Percentiles rank a stretch among this genome's conserved stretches.
Evolutionary conservation across 352 stramenopile genomes (phyloP).

Genomic region (Peronospora destructor): DNA sequence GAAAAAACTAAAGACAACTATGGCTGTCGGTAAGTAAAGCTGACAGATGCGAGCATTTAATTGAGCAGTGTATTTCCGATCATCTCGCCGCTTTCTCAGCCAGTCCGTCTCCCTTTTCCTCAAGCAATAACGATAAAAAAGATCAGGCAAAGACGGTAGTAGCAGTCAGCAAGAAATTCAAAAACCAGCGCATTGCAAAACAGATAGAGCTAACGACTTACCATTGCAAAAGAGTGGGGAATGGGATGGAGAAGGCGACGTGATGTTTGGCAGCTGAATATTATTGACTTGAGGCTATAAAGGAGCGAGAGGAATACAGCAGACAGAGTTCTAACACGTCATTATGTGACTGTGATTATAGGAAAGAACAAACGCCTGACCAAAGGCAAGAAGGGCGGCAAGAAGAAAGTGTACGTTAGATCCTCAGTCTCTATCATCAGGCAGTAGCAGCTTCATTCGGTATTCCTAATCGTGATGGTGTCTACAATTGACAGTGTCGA

Average conservation of each 20-base stretch:
- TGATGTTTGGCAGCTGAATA: background rate
- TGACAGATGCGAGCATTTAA: background rate
- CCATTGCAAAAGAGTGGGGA: background rate
- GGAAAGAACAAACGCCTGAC: conserved; percentile 90
- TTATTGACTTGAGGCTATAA: background rate
- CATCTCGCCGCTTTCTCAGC: conserved; percentile 8
- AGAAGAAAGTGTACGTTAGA: conserved; percentile 87
- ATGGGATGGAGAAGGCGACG: conserved; percentile 1
- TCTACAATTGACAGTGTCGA: conserved; percentile 73
- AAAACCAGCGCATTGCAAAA: conserved; percentile 1
- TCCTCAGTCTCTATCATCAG: background rate
- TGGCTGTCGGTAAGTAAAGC: conserved; percentile 72
- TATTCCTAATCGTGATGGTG: conserved; percentile 6
- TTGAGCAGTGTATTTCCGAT: conserved; percentile 8
- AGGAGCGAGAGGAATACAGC: background rate
- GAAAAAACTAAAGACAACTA: conserved; percentile 83
- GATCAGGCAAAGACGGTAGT: conserved; percentile 17
- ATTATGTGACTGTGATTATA: conserved; percentile 25
- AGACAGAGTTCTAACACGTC: conserved; percentile 19
- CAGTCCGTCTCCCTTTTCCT: background rate
- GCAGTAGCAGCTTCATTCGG: background rate
- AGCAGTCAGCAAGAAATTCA: conserved; percentile 17
- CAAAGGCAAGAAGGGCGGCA: conserved; percentile 89
- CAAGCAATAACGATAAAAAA: conserved; percentile 10
- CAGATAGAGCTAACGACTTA: background rate